Evolutionary conservation across 2,329 filamentous ascomycete genomes (phyloP).

Genomic region (Sporothrix euskadiensis): DNA sequence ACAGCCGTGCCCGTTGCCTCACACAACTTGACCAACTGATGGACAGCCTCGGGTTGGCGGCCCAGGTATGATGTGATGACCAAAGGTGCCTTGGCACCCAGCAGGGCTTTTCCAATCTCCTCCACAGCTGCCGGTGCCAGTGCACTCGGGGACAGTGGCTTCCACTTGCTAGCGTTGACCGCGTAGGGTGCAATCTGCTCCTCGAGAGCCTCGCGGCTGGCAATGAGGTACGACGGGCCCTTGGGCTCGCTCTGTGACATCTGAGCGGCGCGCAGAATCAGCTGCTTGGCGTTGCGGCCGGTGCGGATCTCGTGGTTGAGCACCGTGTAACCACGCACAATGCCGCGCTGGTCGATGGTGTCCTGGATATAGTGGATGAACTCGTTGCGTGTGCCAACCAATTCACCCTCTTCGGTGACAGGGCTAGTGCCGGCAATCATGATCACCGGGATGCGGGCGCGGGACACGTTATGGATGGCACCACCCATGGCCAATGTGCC

Average conservation of each 20-base stretch:
- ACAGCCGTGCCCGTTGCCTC: not conserved
- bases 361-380: conserved; percentile 22
- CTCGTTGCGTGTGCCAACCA: conserved; percentile 13
- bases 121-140: not conserved
- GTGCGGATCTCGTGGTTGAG: conserved; percentile 16
- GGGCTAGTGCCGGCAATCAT: conserved; percentile 14
- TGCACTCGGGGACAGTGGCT: not conserved
- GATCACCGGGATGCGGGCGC: conserved; percentile 7
- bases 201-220: not conserved
- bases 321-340: conserved; percentile 18
- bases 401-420: conserved; percentile 6
- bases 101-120: not conserved
- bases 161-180: not conserved
- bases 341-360: conserved; percentile 18
- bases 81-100: not conserved
- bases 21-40: not conserved
- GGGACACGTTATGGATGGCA: conserved; percentile 10
- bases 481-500: conserved; percentile 16
- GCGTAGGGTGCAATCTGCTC: not conserved
- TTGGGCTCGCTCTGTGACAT: conserved; percentile 8
- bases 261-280: conserved; percentile 5
- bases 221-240: conserved; percentile 8
- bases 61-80: not conserved
- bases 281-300: conserved; percentile 12
- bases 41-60: not conserved